Conservation (phyloP, 208 protist species). For the Leishmania martiniquensis region DNA sequence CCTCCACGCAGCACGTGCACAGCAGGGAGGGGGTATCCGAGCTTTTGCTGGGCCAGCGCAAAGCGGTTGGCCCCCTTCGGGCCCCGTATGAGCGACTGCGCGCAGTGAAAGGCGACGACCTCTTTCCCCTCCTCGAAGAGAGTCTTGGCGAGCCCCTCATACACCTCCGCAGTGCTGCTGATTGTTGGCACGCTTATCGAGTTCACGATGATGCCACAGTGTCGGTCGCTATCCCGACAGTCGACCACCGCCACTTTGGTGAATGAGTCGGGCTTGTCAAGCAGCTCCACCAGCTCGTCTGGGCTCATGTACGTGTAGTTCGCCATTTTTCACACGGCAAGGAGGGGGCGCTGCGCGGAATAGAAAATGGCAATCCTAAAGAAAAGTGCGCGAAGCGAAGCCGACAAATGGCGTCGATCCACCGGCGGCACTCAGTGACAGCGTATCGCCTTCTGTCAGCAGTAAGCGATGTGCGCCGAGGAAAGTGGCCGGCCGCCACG, state of each 20-base stretch:
- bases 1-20: conserved; percentile 78
- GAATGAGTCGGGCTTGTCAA: conserved; percentile 40
- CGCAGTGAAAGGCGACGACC: conserved; percentile 75
- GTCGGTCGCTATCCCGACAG: conserved; percentile 74
- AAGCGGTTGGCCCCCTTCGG: conserved; percentile 65
- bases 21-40: conserved; percentile 31
- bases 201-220: conserved; percentile 55
- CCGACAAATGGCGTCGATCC: background rate
- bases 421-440: background rate
- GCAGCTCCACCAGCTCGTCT: conserved; percentile 58
- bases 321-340: conserved; percentile 26
- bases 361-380: too few species aligned
- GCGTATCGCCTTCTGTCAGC: background rate
- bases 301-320: conserved; percentile 66
- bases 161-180: conserved; percentile 34
- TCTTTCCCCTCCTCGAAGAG: conserved; percentile 38
- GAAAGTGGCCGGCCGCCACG: background rate
- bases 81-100: conserved; percentile 75
- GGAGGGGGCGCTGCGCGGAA: too few species aligned
- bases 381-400: background rate
- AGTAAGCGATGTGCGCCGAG: background rate
- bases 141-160: conserved; percentile 39
- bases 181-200: conserved; percentile 58
- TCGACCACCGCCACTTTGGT: conserved; percentile 57
- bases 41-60: conserved; percentile 38